Percentiles rank a stretch among this genome's conserved stretches.
Conservation (phyloP, 371 early-diverging fungal genomes). For the Rhizopus stolonifer region DNA sequence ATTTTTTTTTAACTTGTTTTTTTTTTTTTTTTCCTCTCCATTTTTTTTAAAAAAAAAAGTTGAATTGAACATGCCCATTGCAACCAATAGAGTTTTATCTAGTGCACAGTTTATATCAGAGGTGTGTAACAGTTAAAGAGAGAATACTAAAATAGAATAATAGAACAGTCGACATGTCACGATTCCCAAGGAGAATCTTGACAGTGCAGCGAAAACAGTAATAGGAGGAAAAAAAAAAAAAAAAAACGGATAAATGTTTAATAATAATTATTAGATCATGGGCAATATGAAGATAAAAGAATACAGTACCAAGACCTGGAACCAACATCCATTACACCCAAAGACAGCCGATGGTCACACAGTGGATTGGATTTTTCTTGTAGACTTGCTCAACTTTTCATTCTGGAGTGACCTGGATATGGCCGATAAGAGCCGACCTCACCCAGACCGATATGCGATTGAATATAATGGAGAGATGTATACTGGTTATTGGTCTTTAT, state of each 20-base stretch:
- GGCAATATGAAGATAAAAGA: slow-evolving; percentile 59
- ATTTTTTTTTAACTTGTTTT: too few species aligned
- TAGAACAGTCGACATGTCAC: slow-evolving; percentile 63
- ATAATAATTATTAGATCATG: slow-evolving; percentile 43
- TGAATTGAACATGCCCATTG: slow-evolving; percentile 7
- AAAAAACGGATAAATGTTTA: slow-evolving; percentile 2
- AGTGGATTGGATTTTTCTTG: slow-evolving; percentile 82
- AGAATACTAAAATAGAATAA: background rate
- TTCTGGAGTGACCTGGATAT: slow-evolving; percentile 76
- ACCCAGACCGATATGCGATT: slow-evolving; percentile 67
- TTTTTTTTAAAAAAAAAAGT: too few species aligned
- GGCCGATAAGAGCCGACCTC: slow-evolving; percentile 46
- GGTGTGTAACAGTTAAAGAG: slow-evolving; percentile 16
- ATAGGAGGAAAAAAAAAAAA: background rate
- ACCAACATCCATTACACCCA: slow-evolving; percentile 72
- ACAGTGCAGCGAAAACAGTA: slow-evolving; percentile 55
- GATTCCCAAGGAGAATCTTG: slow-evolving; percentile 59
- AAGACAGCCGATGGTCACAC: slow-evolving; percentile 55
- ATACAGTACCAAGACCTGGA: slow-evolving; percentile 76
- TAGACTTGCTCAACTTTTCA: slow-evolving; percentile 88
- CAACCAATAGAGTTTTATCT: slow-evolving; percentile 41
- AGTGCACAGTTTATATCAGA: slow-evolving; percentile 64
- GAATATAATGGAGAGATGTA: slow-evolving; percentile 57
- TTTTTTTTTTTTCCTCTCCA: too few species aligned
- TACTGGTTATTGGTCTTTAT: slow-evolving; percentile 87